Conservation (phyloP, 75 land plant genomes). For the Gnetum montanum region DNA sequence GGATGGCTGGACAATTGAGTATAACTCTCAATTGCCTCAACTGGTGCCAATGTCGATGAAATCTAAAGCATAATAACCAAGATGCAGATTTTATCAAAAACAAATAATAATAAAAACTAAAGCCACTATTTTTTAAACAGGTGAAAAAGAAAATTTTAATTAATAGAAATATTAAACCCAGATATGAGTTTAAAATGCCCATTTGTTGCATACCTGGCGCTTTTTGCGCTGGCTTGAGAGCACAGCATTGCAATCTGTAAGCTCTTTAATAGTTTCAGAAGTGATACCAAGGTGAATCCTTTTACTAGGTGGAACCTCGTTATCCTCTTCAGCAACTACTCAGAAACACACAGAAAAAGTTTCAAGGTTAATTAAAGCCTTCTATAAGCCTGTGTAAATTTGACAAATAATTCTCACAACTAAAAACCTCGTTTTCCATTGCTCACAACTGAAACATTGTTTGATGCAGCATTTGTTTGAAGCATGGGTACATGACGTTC, state of each 20-base stretch:
- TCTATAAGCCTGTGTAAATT: constrained; percentile 1
- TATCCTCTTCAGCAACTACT: constrained; percentile 53
- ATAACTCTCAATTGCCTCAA: constrained; percentile 74
- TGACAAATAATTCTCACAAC: not conserved
- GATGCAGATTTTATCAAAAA: too few species aligned
- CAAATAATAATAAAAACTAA: too few species aligned
- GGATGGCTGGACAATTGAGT: constrained; percentile 94
- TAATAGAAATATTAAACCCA: too few species aligned
- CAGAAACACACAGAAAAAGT: constrained; percentile 16
- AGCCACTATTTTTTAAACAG: not conserved
- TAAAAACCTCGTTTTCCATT: constrained; percentile 91
- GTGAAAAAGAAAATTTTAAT: not conserved
- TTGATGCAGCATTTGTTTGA: constrained; percentile 21
- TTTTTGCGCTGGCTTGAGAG: constrained; percentile 90
- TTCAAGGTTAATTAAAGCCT: not conserved
- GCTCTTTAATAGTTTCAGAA: constrained; percentile 58
- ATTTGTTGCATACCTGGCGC: constrained; percentile 96
- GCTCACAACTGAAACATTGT: constrained; percentile 30
- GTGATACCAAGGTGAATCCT: constrained; percentile 71
- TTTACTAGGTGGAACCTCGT: constrained; percentile 63
- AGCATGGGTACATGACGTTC: constrained; percentile 67
- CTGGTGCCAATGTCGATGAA: constrained; percentile 57
- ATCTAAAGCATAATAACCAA: constrained; percentile 24
- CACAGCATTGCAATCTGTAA: constrained; percentile 81
- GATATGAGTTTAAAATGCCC: too few species aligned